Conservation (phyloP, 1,139 yeast genomes). For the Scheffersomyces segobiensis region DNA sequence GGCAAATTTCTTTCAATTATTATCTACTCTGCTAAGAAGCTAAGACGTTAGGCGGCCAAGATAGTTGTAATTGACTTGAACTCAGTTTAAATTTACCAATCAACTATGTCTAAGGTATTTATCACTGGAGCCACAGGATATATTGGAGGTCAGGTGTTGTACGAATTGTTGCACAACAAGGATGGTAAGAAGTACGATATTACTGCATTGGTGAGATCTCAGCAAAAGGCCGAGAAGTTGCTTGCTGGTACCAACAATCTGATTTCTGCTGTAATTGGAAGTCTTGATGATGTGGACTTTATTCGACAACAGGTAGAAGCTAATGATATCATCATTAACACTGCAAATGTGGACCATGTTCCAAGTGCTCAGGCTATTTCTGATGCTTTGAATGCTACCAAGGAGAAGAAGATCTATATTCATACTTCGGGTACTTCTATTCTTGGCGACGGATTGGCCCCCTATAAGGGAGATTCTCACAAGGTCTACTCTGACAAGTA, state of each 20-base stretch:
- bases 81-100: neutral
- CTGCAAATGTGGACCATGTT: constrained; percentile 39
- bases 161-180: constrained; percentile 20
- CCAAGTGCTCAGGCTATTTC: constrained; percentile 28
- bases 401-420: constrained; percentile 23
- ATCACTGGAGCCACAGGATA: constrained; percentile 38
- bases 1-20: neutral
- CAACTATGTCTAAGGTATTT: constrained; percentile 12
- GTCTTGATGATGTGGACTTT: constrained; percentile 22
- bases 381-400: constrained; percentile 11
- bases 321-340: constrained; percentile 33
- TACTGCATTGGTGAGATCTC: constrained; percentile 26
- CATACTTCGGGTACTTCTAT: constrained; percentile 45
- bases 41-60: too few species aligned
- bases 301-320: constrained; percentile 20
- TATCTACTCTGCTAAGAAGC: too few species aligned
- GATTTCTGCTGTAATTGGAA: constrained; percentile 20
- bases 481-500: constrained; percentile 30
- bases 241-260: constrained; percentile 16
- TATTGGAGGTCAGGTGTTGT: constrained; percentile 28
- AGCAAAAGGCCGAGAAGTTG: constrained; percentile 23
- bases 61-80: neutral
- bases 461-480: constrained; percentile 19
- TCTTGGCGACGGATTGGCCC: constrained; percentile 24
- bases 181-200: constrained; percentile 14